These are phyloP conservation scores for Trichophaea hybrida DNA, from an alignment of 2,329 filamentous ascomycete species.

Conservation along the genomic window DNA sequence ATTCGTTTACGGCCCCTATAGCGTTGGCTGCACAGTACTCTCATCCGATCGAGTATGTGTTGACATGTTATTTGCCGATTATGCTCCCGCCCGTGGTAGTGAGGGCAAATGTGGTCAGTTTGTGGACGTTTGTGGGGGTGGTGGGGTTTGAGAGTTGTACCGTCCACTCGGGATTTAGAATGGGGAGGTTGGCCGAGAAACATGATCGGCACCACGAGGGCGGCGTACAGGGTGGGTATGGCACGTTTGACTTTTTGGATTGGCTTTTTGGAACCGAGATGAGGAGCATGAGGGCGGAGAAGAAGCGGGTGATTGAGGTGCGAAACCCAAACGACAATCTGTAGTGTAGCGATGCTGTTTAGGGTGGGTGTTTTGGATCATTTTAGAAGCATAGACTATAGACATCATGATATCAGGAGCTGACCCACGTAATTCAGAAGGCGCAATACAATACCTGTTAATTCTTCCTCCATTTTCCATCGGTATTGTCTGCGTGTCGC, in stretches of 20 bases:
- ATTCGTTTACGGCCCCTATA: conserved; percentile 43
- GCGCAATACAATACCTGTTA: neutral
- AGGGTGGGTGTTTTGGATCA: neutral
- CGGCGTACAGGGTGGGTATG: conserved; percentile 42
- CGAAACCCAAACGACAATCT: neutral
- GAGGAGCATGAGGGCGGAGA: neutral
- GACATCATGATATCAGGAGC: neutral
- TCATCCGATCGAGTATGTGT: conserved; percentile 42
- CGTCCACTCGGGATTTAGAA: conserved; percentile 42
- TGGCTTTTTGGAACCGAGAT: conserved; percentile 41
- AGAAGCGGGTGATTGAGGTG: neutral
- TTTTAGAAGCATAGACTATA: neutral
- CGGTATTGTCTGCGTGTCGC: neutral
- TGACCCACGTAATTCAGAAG: neutral
- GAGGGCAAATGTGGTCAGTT: conserved; percentile 33
- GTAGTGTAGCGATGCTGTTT: neutral
- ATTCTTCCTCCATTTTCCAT: neutral
- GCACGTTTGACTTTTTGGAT: conserved; percentile 38
- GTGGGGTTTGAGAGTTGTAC: conserved; percentile 40
- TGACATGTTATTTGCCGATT: conserved; percentile 40
- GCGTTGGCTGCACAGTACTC: conserved; percentile 43
- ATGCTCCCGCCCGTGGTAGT: conserved; percentile 28
- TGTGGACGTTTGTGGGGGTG: conserved; percentile 38
- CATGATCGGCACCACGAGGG: conserved; percentile 46
- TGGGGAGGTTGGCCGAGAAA: conserved; percentile 35